A percentile compares a stretch with the other conserved stretches of the same genome.
phyloP scores from a whole-genome alignment of 805 yeast species.

The Grigorovia humatica region DNA sequence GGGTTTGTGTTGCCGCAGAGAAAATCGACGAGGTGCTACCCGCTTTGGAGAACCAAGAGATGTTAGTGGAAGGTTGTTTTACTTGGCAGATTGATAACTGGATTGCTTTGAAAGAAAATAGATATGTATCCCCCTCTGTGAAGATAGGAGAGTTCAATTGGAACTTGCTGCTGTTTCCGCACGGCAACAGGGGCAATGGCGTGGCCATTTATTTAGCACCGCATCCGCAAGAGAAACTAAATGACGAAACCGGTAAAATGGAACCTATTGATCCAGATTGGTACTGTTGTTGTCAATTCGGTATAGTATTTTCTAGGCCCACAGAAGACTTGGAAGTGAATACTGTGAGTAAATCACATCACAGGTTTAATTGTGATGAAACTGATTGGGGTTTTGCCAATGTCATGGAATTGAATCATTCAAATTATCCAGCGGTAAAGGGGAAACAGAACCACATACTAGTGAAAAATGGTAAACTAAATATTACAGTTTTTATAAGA shows the following conservation, averaged over 20 bases:
- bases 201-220: slow-evolving; percentile 79
- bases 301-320: slow-evolving; percentile 77
- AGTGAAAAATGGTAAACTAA: slow-evolving; percentile 44
- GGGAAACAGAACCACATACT: slow-evolving; percentile 30
- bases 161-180: slow-evolving; percentile 68
- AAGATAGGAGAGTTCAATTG: slow-evolving; percentile 54
- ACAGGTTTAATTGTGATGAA: slow-evolving; percentile 64
- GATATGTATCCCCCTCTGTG: slow-evolving; percentile 35
- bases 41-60: slow-evolving; percentile 14
- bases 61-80: slow-evolving; percentile 26
- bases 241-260: slow-evolving; percentile 20
- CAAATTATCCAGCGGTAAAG: slow-evolving; percentile 30
- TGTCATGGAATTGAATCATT: slow-evolving; percentile 47
- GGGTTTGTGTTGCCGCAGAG: slow-evolving; percentile 15
- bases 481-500: slow-evolving; percentile 68
- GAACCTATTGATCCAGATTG: slow-evolving; percentile 42
- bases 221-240: slow-evolving; percentile 26
- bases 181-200: slow-evolving; percentile 50
- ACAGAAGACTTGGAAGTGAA: slow-evolving; percentile 46
- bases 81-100: slow-evolving; percentile 47
- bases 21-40: slow-evolving; percentile 17
- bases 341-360: slow-evolving; percentile 55
- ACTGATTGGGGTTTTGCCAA: slow-evolving; percentile 95
- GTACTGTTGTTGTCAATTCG: slow-evolving; percentile 89
- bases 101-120: slow-evolving; percentile 34